Base-by-base conservation (phyloP, 2,329 filamentous ascomycete species). In the Phaeosphaeriaceae sp. region DNA sequence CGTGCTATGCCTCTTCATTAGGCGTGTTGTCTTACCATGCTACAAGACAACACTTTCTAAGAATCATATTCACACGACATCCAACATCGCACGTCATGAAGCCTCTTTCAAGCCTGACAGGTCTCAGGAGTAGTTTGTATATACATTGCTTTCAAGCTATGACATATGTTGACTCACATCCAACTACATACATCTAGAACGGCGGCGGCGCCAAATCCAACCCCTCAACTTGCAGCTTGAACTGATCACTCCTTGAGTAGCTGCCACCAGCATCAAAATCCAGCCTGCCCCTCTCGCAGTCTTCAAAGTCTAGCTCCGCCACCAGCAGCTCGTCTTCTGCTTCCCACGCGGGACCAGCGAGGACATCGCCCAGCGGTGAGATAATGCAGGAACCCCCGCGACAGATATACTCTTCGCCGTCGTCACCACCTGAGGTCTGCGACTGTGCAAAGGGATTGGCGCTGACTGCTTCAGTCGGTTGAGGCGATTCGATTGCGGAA, bases 211-310 rank as follows among this genome's bases (percentile, higher is more conserved):
- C 82, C 48, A 89, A 67, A 70, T 88, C 85, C 66, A 89, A 66
- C 0, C 86, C 87, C 51, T 87, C 82, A 2, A 89, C 86, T 0
- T 78, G 84, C 54, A 89, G 71, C 63, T 83, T 82, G 70, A 89
- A 89, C 17, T 85, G 81, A 72, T 89, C 88, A 61, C 85, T 90
- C 74, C 92, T 85, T 2, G 92, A 93, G 76, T 96, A 97, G 72
- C 90, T 93, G 0, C 93, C 93, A 1, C 88, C 92, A 40, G 91
- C 88, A 80, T 97, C 93, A 48, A 97, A 76, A 75, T 97, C 93
- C 63, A 97, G 75, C 52, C 92, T 82, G 0, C 93, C 93, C 10
- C 91, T 84, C 65, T 93, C 86, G 68, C 93, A 97, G 65, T 97
- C 92, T 48, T 96, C 91, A 69, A 97, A 89, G 71, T 97, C 92